Evolutionary conservation across 2,329 filamentous ascomycete species (phyloP).

Genomic region (Talaromyces sp.): DNA sequence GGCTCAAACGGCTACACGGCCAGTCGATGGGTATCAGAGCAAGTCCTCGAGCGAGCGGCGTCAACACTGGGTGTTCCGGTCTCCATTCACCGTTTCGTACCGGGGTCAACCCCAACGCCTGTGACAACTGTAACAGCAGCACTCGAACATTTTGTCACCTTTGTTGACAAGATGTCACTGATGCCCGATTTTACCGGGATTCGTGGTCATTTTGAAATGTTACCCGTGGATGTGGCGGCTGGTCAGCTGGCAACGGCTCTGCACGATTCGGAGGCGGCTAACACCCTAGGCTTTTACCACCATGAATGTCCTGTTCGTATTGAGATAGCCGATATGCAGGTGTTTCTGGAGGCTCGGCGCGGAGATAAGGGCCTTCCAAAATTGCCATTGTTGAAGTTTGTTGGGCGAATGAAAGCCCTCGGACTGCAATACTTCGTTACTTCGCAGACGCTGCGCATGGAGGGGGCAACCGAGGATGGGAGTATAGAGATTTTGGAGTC

Average conservation of each 20-base stretch:
- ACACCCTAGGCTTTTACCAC: not conserved
- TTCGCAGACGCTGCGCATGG: not conserved
- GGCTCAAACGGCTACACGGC: slow-evolving; percentile 36
- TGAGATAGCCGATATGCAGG: not conserved
- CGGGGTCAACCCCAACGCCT: not conserved
- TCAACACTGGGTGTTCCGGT: not conserved
- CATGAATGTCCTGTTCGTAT: not conserved
- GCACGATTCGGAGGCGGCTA: not conserved
- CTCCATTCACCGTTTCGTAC: not conserved
- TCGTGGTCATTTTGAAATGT: not conserved
- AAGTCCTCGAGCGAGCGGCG: slow-evolving; percentile 30
- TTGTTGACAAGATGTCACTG: not conserved
- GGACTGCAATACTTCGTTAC: not conserved
- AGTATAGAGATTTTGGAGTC: not conserved
- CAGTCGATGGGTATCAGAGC: slow-evolving; percentile 41
- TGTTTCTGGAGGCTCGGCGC: not conserved
- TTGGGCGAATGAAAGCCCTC: not conserved
- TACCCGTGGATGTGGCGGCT: not conserved
- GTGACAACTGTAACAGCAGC: not conserved
- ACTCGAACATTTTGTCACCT: not conserved
- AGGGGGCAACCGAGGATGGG: not conserved
- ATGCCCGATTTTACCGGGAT: not conserved
- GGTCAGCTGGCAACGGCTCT: not conserved
- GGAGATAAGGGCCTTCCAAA: not conserved
- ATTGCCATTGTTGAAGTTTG: not conserved